A percentile compares a stretch with the other conserved stretches of the same genome.
Evolutionary conservation across 176 grass and related monocot species (phyloP).

Genomic region (sorghum (Sorghum bicolor)): Sorghum_bicolor_NCBIv3 NC_012871.2:71379001-71379500

Average conservation of each 20-base stretch:
- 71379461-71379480: constrained; percentile 27
- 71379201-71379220: neutral
- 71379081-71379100: constrained; percentile 34
- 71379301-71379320: neutral
- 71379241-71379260: neutral
- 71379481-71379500: constrained; percentile 6
- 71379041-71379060: constrained; percentile 44
- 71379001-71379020: constrained; percentile 38
- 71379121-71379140: constrained; percentile 23
- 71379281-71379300: neutral
- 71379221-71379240: constrained; percentile 10
- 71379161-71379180: constrained; percentile 14
- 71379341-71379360: constrained; percentile 69
- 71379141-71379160: constrained; percentile 37
- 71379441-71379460: constrained; percentile 4
- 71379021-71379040: constrained; percentile 35
- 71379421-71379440: constrained; percentile 27
- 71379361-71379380: constrained; percentile 84
- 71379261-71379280: constrained; percentile 35
- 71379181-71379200: constrained; percentile 24
- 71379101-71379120: constrained; percentile 34
- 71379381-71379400: constrained; percentile 90
- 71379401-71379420: constrained; percentile 72
- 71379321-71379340: constrained; percentile 16
- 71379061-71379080: constrained; percentile 42